phyloP scores from a whole-genome alignment of 2,329 filamentous ascomycete species.

The Aspergillus aculeatinus region DNA sequence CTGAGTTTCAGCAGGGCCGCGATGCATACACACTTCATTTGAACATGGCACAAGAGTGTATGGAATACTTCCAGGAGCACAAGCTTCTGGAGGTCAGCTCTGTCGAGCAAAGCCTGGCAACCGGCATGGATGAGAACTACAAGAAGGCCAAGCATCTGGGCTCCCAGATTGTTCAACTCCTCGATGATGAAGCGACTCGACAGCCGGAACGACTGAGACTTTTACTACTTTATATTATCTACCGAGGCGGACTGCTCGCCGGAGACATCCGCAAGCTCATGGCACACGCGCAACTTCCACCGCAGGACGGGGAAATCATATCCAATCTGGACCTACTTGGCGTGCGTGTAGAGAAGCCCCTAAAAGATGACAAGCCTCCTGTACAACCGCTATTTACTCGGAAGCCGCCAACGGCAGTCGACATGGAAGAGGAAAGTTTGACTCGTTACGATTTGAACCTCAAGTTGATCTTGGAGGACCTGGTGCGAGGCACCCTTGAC shows the following conservation, averaged over 20 bases:
- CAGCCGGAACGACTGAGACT: constrained; percentile 77
- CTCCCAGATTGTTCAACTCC: constrained; percentile 78
- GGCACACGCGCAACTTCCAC: constrained; percentile 75
- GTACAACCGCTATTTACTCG: constrained; percentile 69
- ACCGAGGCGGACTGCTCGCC: constrained; percentile 77
- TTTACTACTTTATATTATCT: constrained; percentile 81
- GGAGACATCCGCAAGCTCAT: constrained; percentile 84
- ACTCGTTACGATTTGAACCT: constrained; percentile 81
- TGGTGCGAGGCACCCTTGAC: constrained; percentile 67
- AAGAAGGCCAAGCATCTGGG: constrained; percentile 87
- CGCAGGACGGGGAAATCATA: constrained; percentile 70
- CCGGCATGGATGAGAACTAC: constrained; percentile 88
- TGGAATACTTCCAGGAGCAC: constrained; percentile 83
- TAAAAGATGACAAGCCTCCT: constrained; percentile 74
- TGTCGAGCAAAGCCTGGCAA: constrained; percentile 86
- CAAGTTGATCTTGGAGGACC: constrained; percentile 77
- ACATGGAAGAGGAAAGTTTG: constrained; percentile 76
- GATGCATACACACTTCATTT: constrained; percentile 92
- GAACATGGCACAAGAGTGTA: constrained; percentile 95
- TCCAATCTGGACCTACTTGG: constrained; percentile 77
- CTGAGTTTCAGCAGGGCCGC: constrained; percentile 94
- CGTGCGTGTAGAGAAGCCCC: constrained; percentile 65
- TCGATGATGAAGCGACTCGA: constrained; percentile 77
- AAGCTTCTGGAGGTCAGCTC: constrained; percentile 85
- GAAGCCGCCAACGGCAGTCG: constrained; percentile 55